These are phyloP conservation scores for Cladosporium austrohemisphaericum DNA, from an alignment of 2,329 filamentous ascomycete species.

Conservation along the genomic window DNA sequence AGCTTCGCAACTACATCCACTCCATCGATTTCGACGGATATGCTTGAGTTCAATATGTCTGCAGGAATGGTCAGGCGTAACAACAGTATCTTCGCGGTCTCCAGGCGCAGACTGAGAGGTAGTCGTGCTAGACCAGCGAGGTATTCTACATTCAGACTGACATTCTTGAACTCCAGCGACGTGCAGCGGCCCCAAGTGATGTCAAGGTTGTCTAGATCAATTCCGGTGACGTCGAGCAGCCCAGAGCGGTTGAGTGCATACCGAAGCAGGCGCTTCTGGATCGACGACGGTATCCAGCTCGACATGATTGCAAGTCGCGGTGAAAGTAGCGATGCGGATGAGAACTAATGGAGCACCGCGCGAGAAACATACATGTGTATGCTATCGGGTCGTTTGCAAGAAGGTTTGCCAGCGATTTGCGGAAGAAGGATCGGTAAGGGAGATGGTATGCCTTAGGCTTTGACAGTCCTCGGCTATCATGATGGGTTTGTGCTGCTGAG, in stretches of 20 bases:
- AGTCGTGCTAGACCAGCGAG: conserved; percentile 49
- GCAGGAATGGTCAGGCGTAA: conserved; percentile 81
- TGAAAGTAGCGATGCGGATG: background rate
- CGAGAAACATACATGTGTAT: background rate
- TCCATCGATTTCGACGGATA: conserved; percentile 76
- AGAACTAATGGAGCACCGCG: background rate
- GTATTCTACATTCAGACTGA: conserved; percentile 69
- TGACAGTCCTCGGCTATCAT: conserved; percentile 1
- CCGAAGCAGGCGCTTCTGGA: conserved; percentile 84
- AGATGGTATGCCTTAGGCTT: conserved; percentile 10
- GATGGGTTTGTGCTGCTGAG: background rate
- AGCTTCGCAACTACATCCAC: conserved; percentile 60
- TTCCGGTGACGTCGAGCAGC: conserved; percentile 78
- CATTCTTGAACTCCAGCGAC: conserved; percentile 80
- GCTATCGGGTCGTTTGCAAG: conserved; percentile 8
- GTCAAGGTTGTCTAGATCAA: conserved; percentile 83
- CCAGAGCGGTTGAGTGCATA: conserved; percentile 81
- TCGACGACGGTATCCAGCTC: conserved; percentile 68
- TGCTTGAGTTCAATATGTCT: conserved; percentile 81
- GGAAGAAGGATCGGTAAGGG: background rate
- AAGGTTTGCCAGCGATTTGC: conserved; percentile 7
- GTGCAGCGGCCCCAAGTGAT: conserved; percentile 78
- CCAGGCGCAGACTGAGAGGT: conserved; percentile 66
- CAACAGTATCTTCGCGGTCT: conserved; percentile 69
- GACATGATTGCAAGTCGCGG: conserved; percentile 21